Evolutionary conservation across 208 protist species (phyloP), one percentile per base, ranked within the genome.

Genomic region (Acanthamoeba comandoni): DNA sequence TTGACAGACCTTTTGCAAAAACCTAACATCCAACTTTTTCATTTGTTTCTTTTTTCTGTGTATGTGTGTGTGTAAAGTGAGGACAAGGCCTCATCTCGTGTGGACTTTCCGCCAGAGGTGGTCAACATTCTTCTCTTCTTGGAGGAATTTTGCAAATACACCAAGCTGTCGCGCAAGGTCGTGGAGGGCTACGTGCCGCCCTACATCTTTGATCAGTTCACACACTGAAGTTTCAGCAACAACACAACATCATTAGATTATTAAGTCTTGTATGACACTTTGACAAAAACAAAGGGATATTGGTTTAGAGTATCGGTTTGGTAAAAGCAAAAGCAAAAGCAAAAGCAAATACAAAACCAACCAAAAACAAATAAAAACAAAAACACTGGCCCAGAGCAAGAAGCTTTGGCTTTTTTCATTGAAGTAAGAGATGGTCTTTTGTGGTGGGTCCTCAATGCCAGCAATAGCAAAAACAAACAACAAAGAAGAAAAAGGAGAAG

Each of bases 141-240:
- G 0, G 92, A 96, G 67, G 75, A 94, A 43, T 96, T 96, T 77
- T 93, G 82, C 73, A 88, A 88, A 53, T 93, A 93, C 52, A 85
- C 80, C 69, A 62, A 87, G 19, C 64, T 90, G 31, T 11, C 49
- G 13, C 92, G 92, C 51, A 94, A 92, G 51, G 55, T 92, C 15
- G 52, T 93, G 9, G 92, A 95, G 43, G 26, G 29, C 35, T 93
- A 93, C 19, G 29, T 95, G 52, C 93, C 93, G 43, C 9, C 84
- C 48, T 95, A 93, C 79, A 58, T 95, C 31, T 94, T 95, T 48
- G 75, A 94, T 85, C 35, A 82, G 69, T 80, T 91, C 67, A 80
- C 43, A 15, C 86, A 91, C 86, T 80, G 24, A 91, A 3, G 9
- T 2, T 24, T 29, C 9, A 60, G 9, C 8, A 60, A 13, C 7